Percentiles rank a stretch among this genome's conserved stretches.
phyloP scores from a whole-genome alignment of 306 rosid genomes.

The Neltuma alba region DNA sequence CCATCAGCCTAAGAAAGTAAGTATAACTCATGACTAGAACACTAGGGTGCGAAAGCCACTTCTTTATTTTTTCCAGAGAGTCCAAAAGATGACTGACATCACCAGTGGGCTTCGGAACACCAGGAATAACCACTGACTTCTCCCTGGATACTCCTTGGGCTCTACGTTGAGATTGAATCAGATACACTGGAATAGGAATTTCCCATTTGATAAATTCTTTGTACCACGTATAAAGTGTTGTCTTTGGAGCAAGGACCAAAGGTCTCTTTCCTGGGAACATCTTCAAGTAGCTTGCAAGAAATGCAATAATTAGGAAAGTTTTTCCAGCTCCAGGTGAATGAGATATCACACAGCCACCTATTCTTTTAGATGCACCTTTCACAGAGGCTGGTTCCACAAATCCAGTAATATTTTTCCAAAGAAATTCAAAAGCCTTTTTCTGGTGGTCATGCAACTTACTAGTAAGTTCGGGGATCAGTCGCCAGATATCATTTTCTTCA shows the following conservation, averaged over 20 bases:
- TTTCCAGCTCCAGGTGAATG: slow-evolving; percentile 98
- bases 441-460: slow-evolving; percentile 69
- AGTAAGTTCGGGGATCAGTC: slow-evolving; percentile 45
- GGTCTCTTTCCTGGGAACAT: slow-evolving; percentile 90
- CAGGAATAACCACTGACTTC: slow-evolving; percentile 56
- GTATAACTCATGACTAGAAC: slow-evolving; percentile 97
- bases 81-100: slow-evolving; percentile 92
- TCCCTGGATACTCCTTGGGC: slow-evolving; percentile 70
- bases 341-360: slow-evolving; percentile 92
- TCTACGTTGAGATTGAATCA: slow-evolving; percentile 80
- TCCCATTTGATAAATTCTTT: slow-evolving; percentile 97
- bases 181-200: slow-evolving; percentile 86
- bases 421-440: slow-evolving; percentile 87
- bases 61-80: slow-evolving; percentile 87
- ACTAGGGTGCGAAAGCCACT: slow-evolving; percentile 94
- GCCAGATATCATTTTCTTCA: slow-evolving; percentile 73
- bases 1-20: slow-evolving; percentile 79
- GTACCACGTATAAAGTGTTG: slow-evolving; percentile 96
- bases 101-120: slow-evolving; percentile 73
- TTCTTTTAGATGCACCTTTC: slow-evolving; percentile 53
- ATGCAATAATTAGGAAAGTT: slow-evolving; percentile 89
- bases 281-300: slow-evolving; percentile 87
- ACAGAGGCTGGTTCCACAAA: slow-evolving; percentile 62
- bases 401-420: slow-evolving; percentile 87
- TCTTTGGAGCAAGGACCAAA: slow-evolving; percentile 91